Base-by-base conservation (phyloP, 345 rosid genomes). In the Eutrema yunnanense region DNA sequence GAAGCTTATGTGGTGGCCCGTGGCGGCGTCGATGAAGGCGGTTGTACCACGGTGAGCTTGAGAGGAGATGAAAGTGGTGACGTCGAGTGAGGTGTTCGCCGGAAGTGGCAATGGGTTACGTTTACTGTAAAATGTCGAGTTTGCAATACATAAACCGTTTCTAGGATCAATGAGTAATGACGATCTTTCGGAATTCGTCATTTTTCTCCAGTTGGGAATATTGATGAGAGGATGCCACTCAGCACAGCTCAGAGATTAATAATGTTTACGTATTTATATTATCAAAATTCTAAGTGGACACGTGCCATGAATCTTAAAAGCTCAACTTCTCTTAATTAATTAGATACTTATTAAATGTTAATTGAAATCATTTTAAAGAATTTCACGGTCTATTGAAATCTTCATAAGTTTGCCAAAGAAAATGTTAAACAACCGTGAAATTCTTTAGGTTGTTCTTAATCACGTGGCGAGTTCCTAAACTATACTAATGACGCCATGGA, bases 1-100 rank as follows among this genome's bases (percentile, higher is more conserved):
- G 84, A 86, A 92, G 79, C 81, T 52, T 79, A 92, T 63, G 3
- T 56, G 83, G 52, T 69, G 81, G 68, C 86, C 96, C 9, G 95
- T 82, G 73, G 83, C 32, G 69, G 90, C 91, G 70, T 92, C 96
- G 62, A 92, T 82, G 86, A 84, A 84, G 57, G 98, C 98, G 36
- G 76, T 79, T 27, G 80, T 67, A 68, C 95, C 91, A 4, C 65
- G 81, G 88, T 92, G 95, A 32, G 96, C 61, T 19, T 73, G 87
- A 11, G 96, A 82, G 6, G 95, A 86, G 76, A 90, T 88, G 76
- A 88, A 92, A 7, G 96, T 82, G 32, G 98, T 82, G 78, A 87
- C 75, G 69, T 92, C 90, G 2, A 90, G 80, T 52, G 61, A 79
- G 2, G 74, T 52, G 69, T 74, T 88, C 5, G 52, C 67, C 0